phyloP scores from a whole-genome alignment of 2,329 filamentous ascomycete species.

The Trichoderma lentiforme region DNA sequence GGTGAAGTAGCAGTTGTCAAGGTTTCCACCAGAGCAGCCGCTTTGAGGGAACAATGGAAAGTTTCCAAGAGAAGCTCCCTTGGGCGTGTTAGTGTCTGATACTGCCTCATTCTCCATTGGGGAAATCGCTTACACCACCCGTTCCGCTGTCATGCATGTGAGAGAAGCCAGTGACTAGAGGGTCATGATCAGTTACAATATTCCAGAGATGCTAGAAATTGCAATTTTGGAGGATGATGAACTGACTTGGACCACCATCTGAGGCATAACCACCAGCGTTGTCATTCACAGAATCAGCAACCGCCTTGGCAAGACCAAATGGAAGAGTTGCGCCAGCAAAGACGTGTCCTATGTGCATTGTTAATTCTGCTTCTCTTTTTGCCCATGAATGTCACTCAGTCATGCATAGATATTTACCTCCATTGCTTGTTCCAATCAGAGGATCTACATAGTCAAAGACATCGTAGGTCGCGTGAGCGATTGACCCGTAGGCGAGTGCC shows the following conservation, averaged over 20 bases:
- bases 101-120: not conserved
- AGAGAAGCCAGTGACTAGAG: constrained; percentile 30
- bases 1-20: constrained; percentile 49
- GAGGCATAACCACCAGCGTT: constrained; percentile 28
- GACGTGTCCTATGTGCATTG: constrained; percentile 25
- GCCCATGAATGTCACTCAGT: not conserved
- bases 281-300: constrained; percentile 28
- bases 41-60: constrained; percentile 51
- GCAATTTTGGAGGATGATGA: too few relatives aligned
- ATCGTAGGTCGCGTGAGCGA: constrained; percentile 17
- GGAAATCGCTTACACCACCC: constrained; percentile 29
- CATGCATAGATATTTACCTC: constrained; percentile 19
- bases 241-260: constrained; percentile 25
- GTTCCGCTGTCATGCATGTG: constrained; percentile 33
- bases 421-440: constrained; percentile 29
- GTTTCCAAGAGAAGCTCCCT: constrained; percentile 47
- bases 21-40: constrained; percentile 42
- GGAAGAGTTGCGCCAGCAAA: constrained; percentile 30
- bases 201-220: not conserved
- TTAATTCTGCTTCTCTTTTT: not conserved
- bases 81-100: not conserved
- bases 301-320: constrained; percentile 31
- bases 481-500: not conserved
- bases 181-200: not conserved
- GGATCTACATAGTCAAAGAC: constrained; percentile 27